Conservation (phyloP, 73 alveolate species). For the Halteria grandinella region DNA sequence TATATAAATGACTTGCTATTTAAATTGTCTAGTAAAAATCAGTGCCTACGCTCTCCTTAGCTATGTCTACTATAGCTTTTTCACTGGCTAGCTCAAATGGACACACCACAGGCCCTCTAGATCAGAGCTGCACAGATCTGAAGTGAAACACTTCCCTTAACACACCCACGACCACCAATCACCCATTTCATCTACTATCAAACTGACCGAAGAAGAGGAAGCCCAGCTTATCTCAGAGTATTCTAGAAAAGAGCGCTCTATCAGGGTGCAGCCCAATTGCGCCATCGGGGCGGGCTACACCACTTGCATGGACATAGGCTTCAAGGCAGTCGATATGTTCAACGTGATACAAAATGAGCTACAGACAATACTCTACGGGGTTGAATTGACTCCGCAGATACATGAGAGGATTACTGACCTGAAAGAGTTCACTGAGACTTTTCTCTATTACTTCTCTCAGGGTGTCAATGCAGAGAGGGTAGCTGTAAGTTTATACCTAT, state of each 20-base stretch:
- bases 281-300: slow-evolving; percentile 64
- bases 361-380: not conserved
- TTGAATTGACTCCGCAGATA: not conserved
- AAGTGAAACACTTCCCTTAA: too few relatives aligned
- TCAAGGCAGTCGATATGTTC: slow-evolving; percentile 35
- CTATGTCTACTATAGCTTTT: too few relatives aligned
- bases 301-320: slow-evolving; percentile 43
- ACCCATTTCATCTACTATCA: not conserved
- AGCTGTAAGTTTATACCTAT: slow-evolving; percentile 7
- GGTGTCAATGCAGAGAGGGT: slow-evolving; percentile 53
- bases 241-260: not conserved
- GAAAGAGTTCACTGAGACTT: slow-evolving; percentile 8
- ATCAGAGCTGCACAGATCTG: too few relatives aligned
- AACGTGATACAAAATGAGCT: not conserved
- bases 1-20: too few relatives aligned
- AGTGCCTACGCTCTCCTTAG: too few relatives aligned
- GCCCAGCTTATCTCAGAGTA: slow-evolving; percentile 18
- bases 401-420: not conserved
- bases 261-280: slow-evolving; percentile 32
- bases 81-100: too few relatives aligned
- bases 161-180: too few relatives aligned
- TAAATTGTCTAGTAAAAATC: too few relatives aligned
- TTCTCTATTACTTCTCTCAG: slow-evolving; percentile 35
- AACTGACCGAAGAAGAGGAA: slow-evolving; percentile 24
- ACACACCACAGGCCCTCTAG: too few relatives aligned